phyloP scores from a whole-genome alignment of 495 filamentous ascomycete species.

The Chaetomium tenue region DNA sequence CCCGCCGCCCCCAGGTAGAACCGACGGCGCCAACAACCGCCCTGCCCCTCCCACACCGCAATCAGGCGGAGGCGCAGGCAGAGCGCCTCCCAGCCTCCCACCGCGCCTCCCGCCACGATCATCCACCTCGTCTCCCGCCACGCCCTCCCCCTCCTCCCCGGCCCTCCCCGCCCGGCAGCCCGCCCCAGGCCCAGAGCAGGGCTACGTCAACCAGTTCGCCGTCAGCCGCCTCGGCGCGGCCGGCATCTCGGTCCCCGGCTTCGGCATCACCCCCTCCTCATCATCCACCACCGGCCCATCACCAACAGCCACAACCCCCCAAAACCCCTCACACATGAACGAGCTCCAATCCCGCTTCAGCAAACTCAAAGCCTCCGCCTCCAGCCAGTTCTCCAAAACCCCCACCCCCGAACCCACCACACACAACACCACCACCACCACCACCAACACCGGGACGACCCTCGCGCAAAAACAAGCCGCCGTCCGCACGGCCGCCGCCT shows the following conservation, averaged over 20 bases:
- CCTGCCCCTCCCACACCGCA: constrained; percentile 29
- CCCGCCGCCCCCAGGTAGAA: constrained; percentile 67
- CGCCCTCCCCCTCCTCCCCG: constrained; percentile 29
- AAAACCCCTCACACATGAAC: constrained; percentile 37
- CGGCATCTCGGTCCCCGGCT: constrained; percentile 77
- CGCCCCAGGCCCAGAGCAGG: constrained; percentile 5
- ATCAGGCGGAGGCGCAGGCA: constrained; percentile 16
- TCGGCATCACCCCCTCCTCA: constrained; percentile 63
- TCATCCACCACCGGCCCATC: constrained; percentile 19
- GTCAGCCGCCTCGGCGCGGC: constrained; percentile 67
- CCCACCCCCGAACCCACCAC: constrained; percentile 26
- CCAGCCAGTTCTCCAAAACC: too few relatives aligned
- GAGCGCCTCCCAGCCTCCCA: constrained; percentile 65
- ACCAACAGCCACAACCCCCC: neutral
- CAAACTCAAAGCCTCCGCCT: constrained; percentile 41
- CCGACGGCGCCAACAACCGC: constrained; percentile 47
- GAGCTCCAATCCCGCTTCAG: constrained; percentile 70
- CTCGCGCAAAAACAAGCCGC: constrained; percentile 63
- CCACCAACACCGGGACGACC: constrained; percentile 49
- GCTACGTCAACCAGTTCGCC: constrained; percentile 65
- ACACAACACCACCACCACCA: too few relatives aligned
- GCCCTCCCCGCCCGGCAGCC: constrained; percentile 26
- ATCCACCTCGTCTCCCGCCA: constrained; percentile 1
- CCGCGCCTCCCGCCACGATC: constrained; percentile 58
- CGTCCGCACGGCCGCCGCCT: constrained; percentile 53